Percentiles rank a stretch among this genome's conserved stretches.
Conservation (phyloP, 371 early-diverging fungal species). For the Capillidium heterosporum region DNA sequence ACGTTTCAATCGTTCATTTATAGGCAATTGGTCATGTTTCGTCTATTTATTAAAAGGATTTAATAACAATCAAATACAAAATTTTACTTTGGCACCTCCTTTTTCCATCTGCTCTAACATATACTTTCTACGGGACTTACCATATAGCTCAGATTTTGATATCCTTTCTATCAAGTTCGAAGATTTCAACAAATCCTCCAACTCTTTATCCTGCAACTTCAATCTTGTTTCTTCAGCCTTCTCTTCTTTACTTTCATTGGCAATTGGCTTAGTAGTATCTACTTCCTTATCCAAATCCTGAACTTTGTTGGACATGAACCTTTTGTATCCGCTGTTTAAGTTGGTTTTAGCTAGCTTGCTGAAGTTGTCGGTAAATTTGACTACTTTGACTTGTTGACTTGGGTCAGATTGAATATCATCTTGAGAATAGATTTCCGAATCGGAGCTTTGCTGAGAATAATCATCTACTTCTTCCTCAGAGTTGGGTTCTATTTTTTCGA, state of each 20-base stretch:
- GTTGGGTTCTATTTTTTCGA: too few species aligned
- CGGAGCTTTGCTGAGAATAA: too few species aligned
- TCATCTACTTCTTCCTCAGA: too few species aligned
- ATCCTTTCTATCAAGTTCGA: conserved; percentile 24
- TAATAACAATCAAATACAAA: not conserved
- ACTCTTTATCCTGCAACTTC: conserved; percentile 19
- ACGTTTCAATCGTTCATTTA: not conserved
- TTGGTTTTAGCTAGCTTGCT: too few species aligned
- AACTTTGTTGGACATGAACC: too few species aligned
- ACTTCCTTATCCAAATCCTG: too few species aligned
- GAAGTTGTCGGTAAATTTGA: too few species aligned
- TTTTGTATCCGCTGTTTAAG: too few species aligned
- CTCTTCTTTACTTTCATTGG: not conserved
- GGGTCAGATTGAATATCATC: too few species aligned
- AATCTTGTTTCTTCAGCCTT: conserved; percentile 8
- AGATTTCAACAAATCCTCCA: conserved; percentile 20
- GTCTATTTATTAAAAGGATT: not conserved
- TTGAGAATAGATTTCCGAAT: too few species aligned
- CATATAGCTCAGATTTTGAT: conserved; percentile 7
- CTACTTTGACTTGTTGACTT: too few species aligned
- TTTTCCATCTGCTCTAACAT: not conserved
- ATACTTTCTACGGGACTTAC: not conserved
- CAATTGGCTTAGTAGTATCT: too few species aligned
- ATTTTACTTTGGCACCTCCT: not conserved
- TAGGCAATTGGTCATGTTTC: not conserved